phyloP scores from a whole-genome alignment of 495 filamentous ascomycete species.

The Haplographium delicatum region DNA sequence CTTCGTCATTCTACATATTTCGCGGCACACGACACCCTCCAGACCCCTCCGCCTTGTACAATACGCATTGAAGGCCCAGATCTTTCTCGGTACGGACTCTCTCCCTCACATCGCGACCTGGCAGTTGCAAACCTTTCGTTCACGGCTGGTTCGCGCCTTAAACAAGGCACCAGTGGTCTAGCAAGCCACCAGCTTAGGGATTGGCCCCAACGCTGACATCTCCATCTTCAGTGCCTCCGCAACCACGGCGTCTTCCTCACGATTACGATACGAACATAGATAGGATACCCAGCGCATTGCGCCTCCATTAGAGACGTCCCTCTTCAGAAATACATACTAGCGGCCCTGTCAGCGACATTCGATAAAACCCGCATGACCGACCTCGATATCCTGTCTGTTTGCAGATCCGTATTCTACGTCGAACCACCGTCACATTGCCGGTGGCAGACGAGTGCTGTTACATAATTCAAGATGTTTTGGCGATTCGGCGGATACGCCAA shows the following conservation, averaged over 20 bases:
- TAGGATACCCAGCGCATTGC: conserved; percentile 10
- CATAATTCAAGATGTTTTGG: conserved; percentile 85
- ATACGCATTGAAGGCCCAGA: conserved; percentile 8
- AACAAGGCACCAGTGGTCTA: conserved; percentile 14
- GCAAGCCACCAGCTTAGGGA: conserved; percentile 1
- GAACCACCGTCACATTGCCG: conserved; percentile 10
- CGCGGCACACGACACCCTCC: conserved; percentile 6
- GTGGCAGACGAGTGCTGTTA: conserved; percentile 33
- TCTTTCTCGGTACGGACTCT: conserved; percentile 9
- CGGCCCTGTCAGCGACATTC: conserved; percentile 16
- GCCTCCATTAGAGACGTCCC: conserved; percentile 11
- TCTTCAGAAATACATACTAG: conserved; percentile 12
- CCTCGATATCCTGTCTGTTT: conserved; percentile 2
- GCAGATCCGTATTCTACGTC: conserved; percentile 7
- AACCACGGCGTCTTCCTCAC: conserved; percentile 11
- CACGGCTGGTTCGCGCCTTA: conserved; percentile 16
- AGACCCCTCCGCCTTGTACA: conserved; percentile 10
- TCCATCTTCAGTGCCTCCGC: conserved; percentile 6
- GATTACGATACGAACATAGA: conserved; percentile 20
- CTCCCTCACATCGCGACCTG: conserved; percentile 2
- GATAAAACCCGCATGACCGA: conserved; percentile 25
- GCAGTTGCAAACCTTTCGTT: background rate
- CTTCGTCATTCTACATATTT: background rate
- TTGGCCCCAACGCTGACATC: conserved; percentile 13
- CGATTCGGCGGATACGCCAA: conserved; percentile 97